phyloP scores from a whole-genome alignment of 805 yeast species.

The Metschnikowia koreensis region DNA sequence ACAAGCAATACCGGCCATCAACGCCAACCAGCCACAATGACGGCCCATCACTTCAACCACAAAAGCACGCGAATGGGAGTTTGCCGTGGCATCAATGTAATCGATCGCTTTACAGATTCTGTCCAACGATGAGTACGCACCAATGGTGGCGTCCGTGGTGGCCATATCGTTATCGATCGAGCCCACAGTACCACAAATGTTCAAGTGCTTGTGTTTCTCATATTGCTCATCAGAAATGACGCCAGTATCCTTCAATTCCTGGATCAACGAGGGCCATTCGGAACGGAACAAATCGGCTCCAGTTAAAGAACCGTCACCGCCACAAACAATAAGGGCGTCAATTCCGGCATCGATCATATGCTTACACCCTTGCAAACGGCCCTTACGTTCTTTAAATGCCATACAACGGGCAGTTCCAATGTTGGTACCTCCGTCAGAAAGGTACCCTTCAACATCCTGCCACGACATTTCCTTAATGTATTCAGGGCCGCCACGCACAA shows the following conservation, averaged over 20 bases:
- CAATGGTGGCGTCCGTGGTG: constrained; percentile 80
- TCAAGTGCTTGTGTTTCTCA: constrained; percentile 52
- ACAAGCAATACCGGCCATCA: constrained; percentile 77
- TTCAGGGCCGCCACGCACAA: constrained; percentile 62
- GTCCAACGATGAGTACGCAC: constrained; percentile 75
- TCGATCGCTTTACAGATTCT: constrained; percentile 74
- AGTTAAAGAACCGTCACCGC: constrained; percentile 81
- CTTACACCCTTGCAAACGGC: constrained; percentile 61
- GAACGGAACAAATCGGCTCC: constrained; percentile 76
- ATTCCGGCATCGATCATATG: constrained; percentile 70
- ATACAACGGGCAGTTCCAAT: constrained; percentile 77
- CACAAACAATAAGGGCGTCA: constrained; percentile 76
- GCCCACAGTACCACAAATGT: constrained; percentile 74
- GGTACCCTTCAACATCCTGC: constrained; percentile 72
- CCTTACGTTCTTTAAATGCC: constrained; percentile 64
- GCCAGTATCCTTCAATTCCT: constrained; percentile 50
- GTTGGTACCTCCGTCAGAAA: constrained; percentile 70
- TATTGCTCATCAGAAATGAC: constrained; percentile 47
- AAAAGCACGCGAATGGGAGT: constrained; percentile 79
- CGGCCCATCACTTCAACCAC: constrained; percentile 88
- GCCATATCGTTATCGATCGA: constrained; percentile 86
- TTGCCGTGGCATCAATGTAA: constrained; percentile 81
- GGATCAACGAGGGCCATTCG: constrained; percentile 73
- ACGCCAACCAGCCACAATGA: constrained; percentile 85
- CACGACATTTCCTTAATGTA: constrained; percentile 60